Base-by-base conservation (phyloP, 257 asterid species). In the Penstemon newberryi region DNA sequence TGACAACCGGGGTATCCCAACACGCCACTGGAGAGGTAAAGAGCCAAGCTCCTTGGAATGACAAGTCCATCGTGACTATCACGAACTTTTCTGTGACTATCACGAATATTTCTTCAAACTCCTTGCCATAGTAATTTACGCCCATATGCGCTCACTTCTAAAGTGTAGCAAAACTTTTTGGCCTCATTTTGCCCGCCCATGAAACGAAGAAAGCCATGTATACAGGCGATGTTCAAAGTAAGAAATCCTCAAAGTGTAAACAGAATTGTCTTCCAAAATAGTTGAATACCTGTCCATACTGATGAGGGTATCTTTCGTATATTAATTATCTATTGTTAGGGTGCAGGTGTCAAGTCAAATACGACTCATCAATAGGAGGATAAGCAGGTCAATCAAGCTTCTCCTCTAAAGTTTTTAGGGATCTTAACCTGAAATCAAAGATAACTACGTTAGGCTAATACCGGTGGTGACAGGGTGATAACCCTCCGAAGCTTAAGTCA, bases 161-260 rank as follows among this genome's bases (percentile, higher is more conserved):
- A 71, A 2, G 89, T 75, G 82, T 89, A 92, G 84, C 79, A 77
- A 83, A 81, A 92, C 79, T 79, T 84, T 63, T 79, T 79, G 11
- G 96, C 94, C 54, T 89, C 94, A 0, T 12, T 63, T 25, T 92
- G 95, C 53, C 90, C 96, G 0, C 98, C 98, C 98, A 92, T 89
- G 79, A 87, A 92, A 4, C 89, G 92, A 0, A 92, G 80, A 92
- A 92, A 15, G 96, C 92, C 85, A 92, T 89, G 72, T 87, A 87
- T 13, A 85, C 95, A 2, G 96, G 96, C 5, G 95, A 73, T 72
- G 71, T 70, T 11, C 95, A 95, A 8, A 87, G 86, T 59, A 70
- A 76, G 81, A 86, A 89, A 0, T 96, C 96, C 79, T 92, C 98
- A 57, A 92, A 92, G 76, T 92, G 96, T 72, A 92, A 79, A 67